Evolutionary conservation across 106 monocot genomes (phyloP).

Genomic region (Dioscorea zingiberensis): DNA sequence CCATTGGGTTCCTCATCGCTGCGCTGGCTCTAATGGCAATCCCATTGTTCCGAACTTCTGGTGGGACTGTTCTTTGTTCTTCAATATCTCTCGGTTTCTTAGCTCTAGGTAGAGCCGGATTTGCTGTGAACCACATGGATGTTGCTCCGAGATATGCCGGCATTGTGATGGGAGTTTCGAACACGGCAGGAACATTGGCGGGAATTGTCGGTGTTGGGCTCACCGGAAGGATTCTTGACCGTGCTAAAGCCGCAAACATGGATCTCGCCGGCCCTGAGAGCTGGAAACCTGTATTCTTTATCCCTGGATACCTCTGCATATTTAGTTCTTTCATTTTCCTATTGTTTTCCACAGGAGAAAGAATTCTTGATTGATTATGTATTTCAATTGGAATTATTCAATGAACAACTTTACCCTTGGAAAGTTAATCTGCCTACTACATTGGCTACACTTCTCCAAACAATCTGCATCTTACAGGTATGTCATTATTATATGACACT

Average conservation of each 20-base stretch:
- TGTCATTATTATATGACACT: too few species aligned
- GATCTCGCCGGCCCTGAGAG: conserved; percentile 57
- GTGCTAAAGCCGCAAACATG: conserved; percentile 40
- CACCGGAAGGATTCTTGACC: conserved; percentile 83
- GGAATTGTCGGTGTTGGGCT: conserved; percentile 91
- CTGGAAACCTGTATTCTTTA: conserved; percentile 79
- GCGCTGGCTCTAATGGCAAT: conserved; percentile 65
- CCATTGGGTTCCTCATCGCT: conserved; percentile 60
- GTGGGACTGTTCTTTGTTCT: conserved; percentile 61
- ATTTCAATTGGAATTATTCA: too few species aligned
- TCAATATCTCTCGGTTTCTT: conserved; percentile 80
- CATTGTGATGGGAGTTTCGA: conserved; percentile 95
- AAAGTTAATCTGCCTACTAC: too few species aligned
- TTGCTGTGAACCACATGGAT: conserved; percentile 96
- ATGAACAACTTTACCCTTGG: too few species aligned
- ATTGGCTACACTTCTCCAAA: too few species aligned
- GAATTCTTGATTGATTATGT: conserved; percentile 48
- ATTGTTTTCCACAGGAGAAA: conserved; percentile 75
- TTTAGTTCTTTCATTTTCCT: conserved; percentile 77
- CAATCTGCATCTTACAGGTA: too few species aligned
- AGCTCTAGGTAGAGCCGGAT: conserved; percentile 93
- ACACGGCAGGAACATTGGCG: conserved; percentile 91
- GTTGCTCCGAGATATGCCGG: conserved; percentile 93
- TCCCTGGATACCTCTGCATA: conserved; percentile 81
- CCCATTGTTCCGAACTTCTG: conserved; percentile 49